A percentile compares a stretch with the other conserved stretches of the same genome.
These are phyloP conservation scores for Beauveria asiatica DNA, from an alignment of 2,329 filamentous ascomycete species.

Conservation along the genomic window DNA sequence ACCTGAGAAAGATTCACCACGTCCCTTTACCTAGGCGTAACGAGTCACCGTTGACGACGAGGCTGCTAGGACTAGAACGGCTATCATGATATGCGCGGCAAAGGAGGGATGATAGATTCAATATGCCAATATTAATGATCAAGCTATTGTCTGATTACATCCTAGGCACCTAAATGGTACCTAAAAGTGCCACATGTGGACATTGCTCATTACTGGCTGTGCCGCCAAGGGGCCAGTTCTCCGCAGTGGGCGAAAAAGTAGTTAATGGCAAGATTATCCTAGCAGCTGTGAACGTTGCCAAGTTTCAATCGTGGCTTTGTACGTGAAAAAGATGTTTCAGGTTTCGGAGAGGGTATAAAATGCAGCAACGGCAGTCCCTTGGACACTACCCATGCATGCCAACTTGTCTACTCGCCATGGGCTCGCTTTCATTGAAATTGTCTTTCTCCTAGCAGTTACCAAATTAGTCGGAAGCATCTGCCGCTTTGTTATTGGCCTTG, in stretches of 20 bases:
- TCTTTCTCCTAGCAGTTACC: too few relatives aligned
- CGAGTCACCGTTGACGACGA: too few relatives aligned
- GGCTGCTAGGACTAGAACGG: too few relatives aligned
- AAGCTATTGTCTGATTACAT: too few relatives aligned
- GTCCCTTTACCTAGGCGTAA: too few relatives aligned
- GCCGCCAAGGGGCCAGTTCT: not conserved
- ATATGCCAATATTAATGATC: too few relatives aligned
- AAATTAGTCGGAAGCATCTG: not conserved
- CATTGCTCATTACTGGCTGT: too few relatives aligned
- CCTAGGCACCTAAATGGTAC: too few relatives aligned
- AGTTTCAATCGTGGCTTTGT: not conserved
- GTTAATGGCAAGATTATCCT: not conserved
- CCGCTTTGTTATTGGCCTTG: not conserved
- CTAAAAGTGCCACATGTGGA: too few relatives aligned
- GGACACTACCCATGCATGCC: not conserved
- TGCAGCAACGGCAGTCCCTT: not conserved
- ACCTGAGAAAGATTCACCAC: too few relatives aligned
- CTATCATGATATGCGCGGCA: too few relatives aligned
- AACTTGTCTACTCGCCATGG: not conserved
- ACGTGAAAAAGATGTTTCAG: not conserved
- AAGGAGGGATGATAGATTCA: too few relatives aligned
- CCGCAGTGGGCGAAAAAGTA: not conserved
- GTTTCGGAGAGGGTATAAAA: not conserved
- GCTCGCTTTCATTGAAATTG: not conserved
- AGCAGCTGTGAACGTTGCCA: not conserved